Evolutionary conservation across 164 flowering plant genomes (phyloP), one percentile per base, ranked within the genome.

Genomic region (Echeveria elegans): DNA sequence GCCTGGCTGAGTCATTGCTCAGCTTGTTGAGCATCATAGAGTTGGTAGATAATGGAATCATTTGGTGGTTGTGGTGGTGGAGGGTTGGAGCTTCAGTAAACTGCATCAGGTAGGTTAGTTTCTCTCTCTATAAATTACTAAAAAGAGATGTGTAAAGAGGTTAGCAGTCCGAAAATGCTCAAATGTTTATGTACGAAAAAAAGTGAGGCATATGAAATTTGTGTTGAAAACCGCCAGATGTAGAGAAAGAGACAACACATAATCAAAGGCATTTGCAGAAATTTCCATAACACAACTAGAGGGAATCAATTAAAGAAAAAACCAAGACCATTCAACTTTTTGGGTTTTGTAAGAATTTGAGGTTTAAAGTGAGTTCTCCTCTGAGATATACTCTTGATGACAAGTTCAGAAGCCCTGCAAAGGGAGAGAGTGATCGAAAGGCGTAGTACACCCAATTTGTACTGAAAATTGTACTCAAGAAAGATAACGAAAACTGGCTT

Each of bases 241-340:
- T 50, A 65, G 63, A 72, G 86, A 84, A 78, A 80, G 81, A 74
- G 92, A 85, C 91, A 34, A 78, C 83, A 79, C 85, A 76, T 62
- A 59, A 8, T 11, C 15, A 40, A 71, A 77, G 76, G 77, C 79
- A 24, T 53, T 4, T 24, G 30, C 11, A 53, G 31, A 53, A 9
- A 53, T 9, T 1, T 50, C 60, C 31, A 26, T 53, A 24, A 53
- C 60, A 11, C 30, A 53, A 21, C 16, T 23, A 12, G 18, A 53
- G 60, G 21, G 56, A 53, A 53, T 53, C 16, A 53, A 26, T 2
- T 40, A 11, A 40, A 40, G 45, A 40, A 40, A 2, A 53, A 26
- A 53, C 10, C 15, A 53, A 53, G 60, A 53, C 60, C 16, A 53
- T 53, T 53, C 60, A 53, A 3, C 60, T 53, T 40, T 40, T 40